A percentile compares a stretch with the other conserved stretches of the same genome.
Evolutionary conservation across 164 flowering plant species (phyloP).

Genomic region (Tinospora cordifolia): DNA sequence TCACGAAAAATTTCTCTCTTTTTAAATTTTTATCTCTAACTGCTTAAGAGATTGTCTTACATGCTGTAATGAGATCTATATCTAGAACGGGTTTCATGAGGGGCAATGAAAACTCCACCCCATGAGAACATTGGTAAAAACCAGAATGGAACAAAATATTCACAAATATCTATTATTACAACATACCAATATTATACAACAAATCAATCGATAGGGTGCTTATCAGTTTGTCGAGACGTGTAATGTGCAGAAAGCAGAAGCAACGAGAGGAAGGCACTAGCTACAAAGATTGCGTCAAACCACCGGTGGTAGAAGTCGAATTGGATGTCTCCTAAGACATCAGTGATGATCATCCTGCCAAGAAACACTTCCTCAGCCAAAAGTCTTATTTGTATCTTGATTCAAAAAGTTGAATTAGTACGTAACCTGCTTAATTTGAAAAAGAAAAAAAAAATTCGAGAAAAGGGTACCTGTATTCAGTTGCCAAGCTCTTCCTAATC

Average conservation of each 20-base stretch:
- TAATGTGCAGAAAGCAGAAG: conserved; percentile 94
- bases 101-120: background rate
- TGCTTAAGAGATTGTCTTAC: background rate
- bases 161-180: conserved; percentile 1
- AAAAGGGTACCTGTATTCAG: conserved; percentile 66
- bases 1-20: no score
- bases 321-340: conserved; percentile 92
- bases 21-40: no score
- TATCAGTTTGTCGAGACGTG: conserved; percentile 85
- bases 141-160: background rate
- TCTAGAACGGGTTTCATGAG: background rate
- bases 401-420: background rate
- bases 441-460: background rate
- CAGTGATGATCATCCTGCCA: conserved; percentile 86
- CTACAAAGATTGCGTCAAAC: conserved; percentile 97
- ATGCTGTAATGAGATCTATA: background rate
- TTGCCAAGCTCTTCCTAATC: conserved; percentile 90
- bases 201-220: conserved; percentile 53
- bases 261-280: conserved; percentile 94
- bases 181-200: conserved; percentile 5
- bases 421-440: no score
- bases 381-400: background rate
- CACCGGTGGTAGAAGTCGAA: conserved; percentile 96
- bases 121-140: background rate
- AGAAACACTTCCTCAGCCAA: background rate